Evolutionary conservation across 1,284 basidiomycete genomes (phyloP), one percentile per base, ranked within the genome.

Genomic region (Sphagnurus paluster): DNA sequence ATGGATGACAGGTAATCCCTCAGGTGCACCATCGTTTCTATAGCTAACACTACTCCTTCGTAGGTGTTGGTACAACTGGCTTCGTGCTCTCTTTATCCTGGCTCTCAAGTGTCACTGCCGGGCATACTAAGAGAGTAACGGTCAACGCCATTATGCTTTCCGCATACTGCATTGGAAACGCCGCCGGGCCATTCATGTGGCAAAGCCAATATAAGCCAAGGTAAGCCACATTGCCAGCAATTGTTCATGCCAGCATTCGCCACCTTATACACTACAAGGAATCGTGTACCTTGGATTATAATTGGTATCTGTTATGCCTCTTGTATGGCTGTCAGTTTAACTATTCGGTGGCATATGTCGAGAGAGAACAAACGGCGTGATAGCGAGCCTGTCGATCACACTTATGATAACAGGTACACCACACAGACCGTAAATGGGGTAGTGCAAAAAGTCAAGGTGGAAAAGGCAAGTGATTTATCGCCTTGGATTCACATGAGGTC

Each of bases 161-260:
- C 42, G 79, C 80, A 0, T 86, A 87, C 56, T 86, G 83, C 54
- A 65, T 87, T 32, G 85, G 85, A 10, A 87, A 87, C 50, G 66
- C 83, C 10, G 76, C 77, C 3, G 82, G 81, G 3, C 85, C 87
- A 0, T 82, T 86, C 54, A 87, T 87, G 82, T 89, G 85, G 84
- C 73, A 82, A 56, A 67, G 69, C 1, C 66, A 78, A 57, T 87
- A 86, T 60, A 71, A 74, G 39, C 83, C 85, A 26, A 73, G 83
- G 79, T 81, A 64, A 39, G 38, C 33, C n/a, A 2, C 19, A 33
- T 34, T 13, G 25, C 32, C 10, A 11, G 35, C 7, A 4, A 26
- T 37, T 28, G 39, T 30, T n/a, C n/a, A n/a, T n/a, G n/a, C n/a
- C n/a, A n/a, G n/a, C n/a, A n/a, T n/a, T 73, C 25, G 1, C 11